These are phyloP conservation scores for Rickenella mellea DNA, from an alignment of 768 basidiomycete genomes.

Conservation along the genomic window DNA sequence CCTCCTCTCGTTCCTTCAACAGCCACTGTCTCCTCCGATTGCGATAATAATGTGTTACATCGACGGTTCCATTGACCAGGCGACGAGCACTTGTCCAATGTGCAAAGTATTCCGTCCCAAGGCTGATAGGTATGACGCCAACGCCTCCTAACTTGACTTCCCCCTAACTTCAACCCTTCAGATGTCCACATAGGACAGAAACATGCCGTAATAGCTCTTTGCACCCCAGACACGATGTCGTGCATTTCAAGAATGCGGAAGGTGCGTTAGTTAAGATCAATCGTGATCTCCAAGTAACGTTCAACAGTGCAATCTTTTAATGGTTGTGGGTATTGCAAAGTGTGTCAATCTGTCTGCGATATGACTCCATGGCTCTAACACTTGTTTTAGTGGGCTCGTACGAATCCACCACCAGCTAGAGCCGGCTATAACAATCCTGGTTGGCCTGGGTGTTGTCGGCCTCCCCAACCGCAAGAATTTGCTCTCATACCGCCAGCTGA, in stretches of 20 bases:
- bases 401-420: constrained; percentile 42
- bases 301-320: constrained; percentile 67
- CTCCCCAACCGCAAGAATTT: constrained; percentile 51
- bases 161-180: constrained; percentile 24
- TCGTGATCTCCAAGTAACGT: constrained; percentile 7
- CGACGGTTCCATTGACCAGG: constrained; percentile 59
- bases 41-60: constrained; percentile 57
- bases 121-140: constrained; percentile 36
- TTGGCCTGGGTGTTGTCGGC: constrained; percentile 87
- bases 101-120: constrained; percentile 72
- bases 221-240: constrained; percentile 72
- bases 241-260: constrained; percentile 82
- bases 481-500: constrained; percentile 60
- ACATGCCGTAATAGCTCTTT: constrained; percentile 64
- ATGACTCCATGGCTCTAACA: constrained; percentile 15
- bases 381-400: constrained; percentile 56
- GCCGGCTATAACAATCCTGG: constrained; percentile 60
- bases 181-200: constrained; percentile 70
- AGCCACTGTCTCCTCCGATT: constrained; percentile 11
- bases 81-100: constrained; percentile 66
- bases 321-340: constrained; percentile 89
- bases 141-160: constrained; percentile 13
- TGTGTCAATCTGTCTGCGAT: constrained; percentile 19
- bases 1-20: constrained; percentile 12
- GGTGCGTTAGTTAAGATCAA: constrained; percentile 33